These are phyloP conservation scores for Lasiodiplodia theobromae DNA, from an alignment of 2,329 filamentous ascomycete species.

Conservation along the genomic window DNA sequence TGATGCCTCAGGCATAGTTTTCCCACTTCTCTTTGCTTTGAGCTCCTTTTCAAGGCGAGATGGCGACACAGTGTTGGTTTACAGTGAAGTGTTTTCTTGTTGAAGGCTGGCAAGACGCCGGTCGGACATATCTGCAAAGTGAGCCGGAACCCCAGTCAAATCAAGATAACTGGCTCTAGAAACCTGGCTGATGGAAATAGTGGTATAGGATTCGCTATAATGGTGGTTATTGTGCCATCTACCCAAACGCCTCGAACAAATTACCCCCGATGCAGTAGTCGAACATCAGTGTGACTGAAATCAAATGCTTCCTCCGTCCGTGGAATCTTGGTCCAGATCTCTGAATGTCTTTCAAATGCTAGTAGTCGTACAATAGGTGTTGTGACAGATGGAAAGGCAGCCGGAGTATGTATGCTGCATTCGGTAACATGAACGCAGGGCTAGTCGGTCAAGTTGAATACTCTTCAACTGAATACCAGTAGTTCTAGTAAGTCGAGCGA, in stretches of 20 bases:
- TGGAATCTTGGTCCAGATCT: not conserved
- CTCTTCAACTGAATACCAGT: too few relatives aligned
- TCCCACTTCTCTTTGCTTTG: not conserved
- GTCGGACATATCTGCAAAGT: not conserved
- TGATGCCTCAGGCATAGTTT: not conserved
- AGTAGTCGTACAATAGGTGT: not conserved
- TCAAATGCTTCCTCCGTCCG: not conserved
- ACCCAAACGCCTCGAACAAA: not conserved
- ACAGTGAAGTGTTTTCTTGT: not conserved
- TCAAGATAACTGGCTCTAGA: not conserved
- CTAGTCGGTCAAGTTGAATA: too few relatives aligned
- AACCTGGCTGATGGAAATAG: not conserved
- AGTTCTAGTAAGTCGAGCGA: too few relatives aligned
- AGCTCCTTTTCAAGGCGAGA: not conserved
- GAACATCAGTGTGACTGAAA: not conserved
- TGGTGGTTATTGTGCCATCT: not conserved
- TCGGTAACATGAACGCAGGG: too few relatives aligned
- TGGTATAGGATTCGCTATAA: not conserved
- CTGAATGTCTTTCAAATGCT: not conserved
- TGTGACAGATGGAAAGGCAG: not conserved
- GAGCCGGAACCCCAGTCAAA: not conserved
- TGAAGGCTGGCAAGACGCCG: not conserved
- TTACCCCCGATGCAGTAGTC: not conserved
- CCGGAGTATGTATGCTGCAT: too few relatives aligned
- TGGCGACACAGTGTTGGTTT: not conserved